Base-by-base conservation (phyloP, 257 asterid genomes). In the Lycium ferocissimum region DNA sequence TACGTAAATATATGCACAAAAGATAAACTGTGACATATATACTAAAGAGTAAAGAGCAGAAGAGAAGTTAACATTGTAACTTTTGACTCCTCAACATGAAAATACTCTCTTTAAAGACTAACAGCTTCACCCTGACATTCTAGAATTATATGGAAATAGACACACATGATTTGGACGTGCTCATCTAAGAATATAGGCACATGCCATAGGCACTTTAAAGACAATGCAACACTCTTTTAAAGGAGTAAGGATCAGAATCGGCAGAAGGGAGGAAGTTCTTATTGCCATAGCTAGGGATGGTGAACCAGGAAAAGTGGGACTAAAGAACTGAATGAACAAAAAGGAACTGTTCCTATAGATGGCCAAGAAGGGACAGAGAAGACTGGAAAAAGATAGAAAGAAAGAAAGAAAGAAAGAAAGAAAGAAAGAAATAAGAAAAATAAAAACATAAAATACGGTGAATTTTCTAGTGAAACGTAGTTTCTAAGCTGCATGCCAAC, bases 71-170 rank as follows among this genome's bases (percentile, higher is more conserved):
- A 7, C 22, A 53, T 33, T 78, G 63, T 18, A 78, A 33, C 65
- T 7, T 53, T 78, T 53, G 63, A 22, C 65, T 78, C 82, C 82
- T 78, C 45, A 78, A 26, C 82, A 35, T 53, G 82, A 40, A 78
- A 33, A 26, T 76, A 14, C 2, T 76, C 65, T 51, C 63, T 78
- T 13, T 14, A 76, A 78, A 26, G 45, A 33, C 0, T 18, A 78
- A 18, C 15, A 5, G 33, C 65, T 51, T 76, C 63, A 13, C 61
- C 82, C 47, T 4, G 11, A 51, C 12, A 9, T 9, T 22, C 12
- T 22, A 75, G 20, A 13, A 51, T 33, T 22, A 18, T 8, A 85
- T 40, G 65, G 4, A 75, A 76, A 78, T 26, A 49, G 62, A 8
- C 17, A 53, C 26, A 14, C 9, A 53, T 22, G 63, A 76, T 78